These are phyloP conservation scores for Wickerhamomyces ciferrii DNA, from an alignment of 805 yeast genomes.

Conservation along the genomic window DNA sequence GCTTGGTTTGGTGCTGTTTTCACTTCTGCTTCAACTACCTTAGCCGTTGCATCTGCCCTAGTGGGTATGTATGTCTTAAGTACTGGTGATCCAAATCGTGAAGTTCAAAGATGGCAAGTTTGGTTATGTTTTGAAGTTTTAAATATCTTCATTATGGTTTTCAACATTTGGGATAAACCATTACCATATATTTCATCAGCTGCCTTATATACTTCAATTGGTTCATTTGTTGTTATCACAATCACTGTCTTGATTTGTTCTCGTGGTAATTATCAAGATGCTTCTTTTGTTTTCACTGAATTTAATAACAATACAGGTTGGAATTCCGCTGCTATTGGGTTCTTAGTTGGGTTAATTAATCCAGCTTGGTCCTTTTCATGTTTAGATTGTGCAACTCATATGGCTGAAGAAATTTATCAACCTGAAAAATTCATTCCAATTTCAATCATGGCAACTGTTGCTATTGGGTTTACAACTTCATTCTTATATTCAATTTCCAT, in stretches of 20 bases:
- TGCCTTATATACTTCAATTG: constrained; percentile 46
- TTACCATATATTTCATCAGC: constrained; percentile 45
- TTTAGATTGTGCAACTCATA: constrained; percentile 65
- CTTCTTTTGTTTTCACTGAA: constrained; percentile 47
- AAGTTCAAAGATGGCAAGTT: constrained; percentile 46
- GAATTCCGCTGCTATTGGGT: constrained; percentile 52
- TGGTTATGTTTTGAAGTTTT: constrained; percentile 43
- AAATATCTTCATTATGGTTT: constrained; percentile 36
- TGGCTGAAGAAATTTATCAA: constrained; percentile 57
- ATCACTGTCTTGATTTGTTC: constrained; percentile 48
- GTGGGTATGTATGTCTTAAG: constrained; percentile 44
- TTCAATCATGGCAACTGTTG: constrained; percentile 57
- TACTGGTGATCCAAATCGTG: constrained; percentile 27
- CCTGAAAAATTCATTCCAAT: constrained; percentile 55
- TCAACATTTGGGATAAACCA: constrained; percentile 45
- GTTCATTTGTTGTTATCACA: constrained; percentile 49
- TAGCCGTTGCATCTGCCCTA: constrained; percentile 45
- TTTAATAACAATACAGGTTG: constrained; percentile 59
- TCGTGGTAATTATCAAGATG: constrained; percentile 44
- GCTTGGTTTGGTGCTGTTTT: constrained; percentile 60
- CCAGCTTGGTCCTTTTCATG: constrained; percentile 70
- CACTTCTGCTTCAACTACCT: constrained; percentile 54
- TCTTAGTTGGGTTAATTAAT: constrained; percentile 65
- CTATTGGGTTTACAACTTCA: constrained; percentile 61
- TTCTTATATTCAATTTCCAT: constrained; percentile 46